phyloP scores from a whole-genome alignment of 768 basidiomycete genomes.

The Coprinopsis sp. region DNA sequence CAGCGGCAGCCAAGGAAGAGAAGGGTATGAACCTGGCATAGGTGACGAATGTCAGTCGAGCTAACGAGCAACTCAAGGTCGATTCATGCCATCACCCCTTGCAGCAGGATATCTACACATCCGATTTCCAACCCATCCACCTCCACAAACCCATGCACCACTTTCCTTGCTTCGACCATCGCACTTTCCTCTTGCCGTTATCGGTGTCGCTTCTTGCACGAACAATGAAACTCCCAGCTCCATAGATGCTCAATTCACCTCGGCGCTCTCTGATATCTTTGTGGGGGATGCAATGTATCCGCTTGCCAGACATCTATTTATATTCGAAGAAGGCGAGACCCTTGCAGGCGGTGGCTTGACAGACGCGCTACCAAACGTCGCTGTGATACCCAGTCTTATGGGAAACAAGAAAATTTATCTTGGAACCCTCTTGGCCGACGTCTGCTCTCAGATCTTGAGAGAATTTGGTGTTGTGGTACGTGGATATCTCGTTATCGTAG shows the following conservation, averaged over 20 bases:
- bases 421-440: slow-evolving; percentile 81
- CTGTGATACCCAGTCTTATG: slow-evolving; percentile 80
- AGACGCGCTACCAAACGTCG: slow-evolving; percentile 56
- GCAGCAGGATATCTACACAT: slow-evolving; percentile 82
- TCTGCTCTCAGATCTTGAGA: slow-evolving; percentile 81
- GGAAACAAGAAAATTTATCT: slow-evolving; percentile 86
- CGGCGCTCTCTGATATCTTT: slow-evolving; percentile 59
- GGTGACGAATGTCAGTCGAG: slow-evolving; percentile 9
- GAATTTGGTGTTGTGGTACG: slow-evolving; percentile 84
- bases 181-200: slow-evolving; percentile 80
- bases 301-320: slow-evolving; percentile 76
- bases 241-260: slow-evolving; percentile 63
- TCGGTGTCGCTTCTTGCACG: slow-evolving; percentile 78
- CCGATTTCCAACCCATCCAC: slow-evolving; percentile 71
- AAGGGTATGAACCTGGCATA: slow-evolving; percentile 47
- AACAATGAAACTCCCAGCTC: slow-evolving; percentile 47
- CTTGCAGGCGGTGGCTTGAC: slow-evolving; percentile 51
- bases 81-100: slow-evolving; percentile 75
- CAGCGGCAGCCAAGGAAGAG: slow-evolving; percentile 72
- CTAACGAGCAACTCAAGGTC: slow-evolving; percentile 32
- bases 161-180: slow-evolving; percentile 74
- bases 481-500: slow-evolving; percentile 9
- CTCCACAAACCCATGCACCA: slow-evolving; percentile 59
- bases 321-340: slow-evolving; percentile 73
- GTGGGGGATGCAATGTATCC: slow-evolving; percentile 67